A percentile compares a stretch with the other conserved stretches of the same genome.
phyloP scores from a whole-genome alignment of 768 basidiomycete species.

The Suillus hirtellus region DNA sequence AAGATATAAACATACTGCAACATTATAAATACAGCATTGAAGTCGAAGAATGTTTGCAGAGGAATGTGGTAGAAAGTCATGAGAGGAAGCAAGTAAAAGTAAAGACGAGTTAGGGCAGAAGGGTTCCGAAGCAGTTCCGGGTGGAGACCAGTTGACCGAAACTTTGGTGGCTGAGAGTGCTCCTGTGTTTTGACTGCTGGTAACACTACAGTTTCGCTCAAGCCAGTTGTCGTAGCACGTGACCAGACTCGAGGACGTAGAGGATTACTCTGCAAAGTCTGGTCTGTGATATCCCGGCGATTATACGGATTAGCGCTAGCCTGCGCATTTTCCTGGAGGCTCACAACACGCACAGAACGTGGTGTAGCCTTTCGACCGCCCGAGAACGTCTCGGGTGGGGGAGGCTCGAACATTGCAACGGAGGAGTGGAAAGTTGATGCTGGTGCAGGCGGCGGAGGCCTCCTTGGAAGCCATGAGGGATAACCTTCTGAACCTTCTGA shows the following conservation, averaged over 20 bases:
- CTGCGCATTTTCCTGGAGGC: constrained; percentile 53
- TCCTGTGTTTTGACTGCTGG: constrained; percentile 34
- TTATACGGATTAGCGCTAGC: constrained; percentile 34
- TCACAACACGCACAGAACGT: constrained; percentile 81
- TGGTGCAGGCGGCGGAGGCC: constrained; percentile 77
- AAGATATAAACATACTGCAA: constrained; percentile 63
- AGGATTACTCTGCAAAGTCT: constrained; percentile 43
- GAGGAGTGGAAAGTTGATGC: constrained; percentile 67
- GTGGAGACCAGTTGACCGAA: constrained; percentile 67
- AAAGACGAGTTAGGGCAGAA: constrained; percentile 50
- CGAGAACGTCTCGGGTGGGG: constrained; percentile 28
- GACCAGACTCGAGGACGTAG: constrained; percentile 56
- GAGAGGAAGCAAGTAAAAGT: constrained; percentile 71
- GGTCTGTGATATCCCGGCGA: constrained; percentile 51
- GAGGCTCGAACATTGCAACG: constrained; percentile 38
- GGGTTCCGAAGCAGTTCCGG: constrained; percentile 68
- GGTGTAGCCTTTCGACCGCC: constrained; percentile 80
- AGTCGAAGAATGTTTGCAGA: constrained; percentile 84
- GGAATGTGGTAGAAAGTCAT: constrained; percentile 71
- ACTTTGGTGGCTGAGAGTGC: constrained; percentile 56
- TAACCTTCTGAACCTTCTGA: constrained; percentile 65
- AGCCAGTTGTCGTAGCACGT: constrained; percentile 48
- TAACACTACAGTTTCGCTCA: constrained; percentile 46
- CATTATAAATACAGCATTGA: constrained; percentile 83
- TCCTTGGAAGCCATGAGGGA: constrained; percentile 81